Evolutionary conservation across 257 asterid species (phyloP).

Genomic region (Petrea volubilis): DNA sequence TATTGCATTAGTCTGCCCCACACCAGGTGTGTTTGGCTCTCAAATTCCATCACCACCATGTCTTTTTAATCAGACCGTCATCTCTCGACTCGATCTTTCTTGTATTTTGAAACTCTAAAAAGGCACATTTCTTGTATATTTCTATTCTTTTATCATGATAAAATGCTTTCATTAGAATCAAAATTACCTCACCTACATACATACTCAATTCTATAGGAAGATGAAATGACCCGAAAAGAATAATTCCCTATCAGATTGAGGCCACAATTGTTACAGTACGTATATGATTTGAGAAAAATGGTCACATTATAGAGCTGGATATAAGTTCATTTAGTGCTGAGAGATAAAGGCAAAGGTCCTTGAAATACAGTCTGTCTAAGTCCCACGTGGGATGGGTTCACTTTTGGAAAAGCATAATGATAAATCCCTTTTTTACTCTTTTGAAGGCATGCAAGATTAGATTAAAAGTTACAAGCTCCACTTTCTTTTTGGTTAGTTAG

Average conservation of each 20-base stretch:
- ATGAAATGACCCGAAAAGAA: conserved; percentile 11
- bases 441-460: conserved; percentile 1
- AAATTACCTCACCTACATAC: too few species aligned
- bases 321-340: conserved; percentile 7
- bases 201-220: neutral
- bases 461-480: conserved; percentile 8
- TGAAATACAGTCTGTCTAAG: conserved; percentile 28
- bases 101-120: conserved; percentile 8
- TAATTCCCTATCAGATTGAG: conserved; percentile 4
- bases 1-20: conserved; percentile 9
- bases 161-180: neutral
- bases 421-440: conserved; percentile 11
- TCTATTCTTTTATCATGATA: conserved; percentile 1
- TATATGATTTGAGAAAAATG: neutral
- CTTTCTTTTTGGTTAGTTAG: neutral
- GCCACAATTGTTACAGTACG: conserved; percentile 1
- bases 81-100: conserved; percentile 7
- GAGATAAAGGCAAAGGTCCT: conserved; percentile 24
- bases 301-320: conserved; percentile 8
- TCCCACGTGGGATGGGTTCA: conserved; percentile 13
- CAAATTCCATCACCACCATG: conserved; percentile 13
- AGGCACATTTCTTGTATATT: conserved; percentile 14
- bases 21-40: conserved; percentile 29
- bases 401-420: conserved; percentile 24
- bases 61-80: conserved; percentile 4